Evolutionary conservation across 2,329 filamentous ascomycete genomes (phyloP).

Genomic region (Paraconiothyrium brasiliense): DNA sequence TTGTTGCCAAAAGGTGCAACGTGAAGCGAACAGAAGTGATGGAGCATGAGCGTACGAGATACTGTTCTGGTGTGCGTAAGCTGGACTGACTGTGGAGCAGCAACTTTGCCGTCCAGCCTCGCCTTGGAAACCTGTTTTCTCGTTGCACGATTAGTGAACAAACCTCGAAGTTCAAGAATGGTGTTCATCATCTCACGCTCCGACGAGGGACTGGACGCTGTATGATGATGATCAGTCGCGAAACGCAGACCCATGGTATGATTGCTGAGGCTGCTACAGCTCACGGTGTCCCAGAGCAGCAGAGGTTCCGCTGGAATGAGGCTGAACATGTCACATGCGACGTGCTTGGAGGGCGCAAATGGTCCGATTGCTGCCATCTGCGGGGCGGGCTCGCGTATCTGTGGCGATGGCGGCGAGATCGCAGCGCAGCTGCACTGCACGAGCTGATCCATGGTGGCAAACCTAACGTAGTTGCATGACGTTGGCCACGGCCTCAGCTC

Average conservation of each 20-base stretch:
- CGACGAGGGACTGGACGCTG: too few relatives aligned
- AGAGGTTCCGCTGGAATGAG: neutral
- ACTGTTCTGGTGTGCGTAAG: neutral
- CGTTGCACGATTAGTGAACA: constrained; percentile 8
- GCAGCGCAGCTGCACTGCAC: neutral
- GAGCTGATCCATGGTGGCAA: neutral
- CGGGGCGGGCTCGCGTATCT: constrained; percentile 15
- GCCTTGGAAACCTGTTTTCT: neutral
- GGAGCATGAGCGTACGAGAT: neutral
- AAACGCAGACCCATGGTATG: neutral
- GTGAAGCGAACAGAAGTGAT: neutral
- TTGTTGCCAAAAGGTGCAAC: neutral
- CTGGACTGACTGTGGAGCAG: neutral
- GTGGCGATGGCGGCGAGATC: neutral
- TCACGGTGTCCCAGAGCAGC: neutral
- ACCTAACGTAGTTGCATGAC: constrained; percentile 17
- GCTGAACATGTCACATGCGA: neutral
- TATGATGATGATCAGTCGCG: neutral
- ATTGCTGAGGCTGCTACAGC: neutral
- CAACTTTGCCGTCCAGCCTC: neutral
- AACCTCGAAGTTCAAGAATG: neutral
- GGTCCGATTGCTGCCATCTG: neutral
- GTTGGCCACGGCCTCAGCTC: constrained; percentile 3
- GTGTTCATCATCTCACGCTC: neutral
- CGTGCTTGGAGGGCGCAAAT: neutral